phyloP scores from a whole-genome alignment of 106 monocot genomes.

The Dendrobium chrysotoxum region DNA sequence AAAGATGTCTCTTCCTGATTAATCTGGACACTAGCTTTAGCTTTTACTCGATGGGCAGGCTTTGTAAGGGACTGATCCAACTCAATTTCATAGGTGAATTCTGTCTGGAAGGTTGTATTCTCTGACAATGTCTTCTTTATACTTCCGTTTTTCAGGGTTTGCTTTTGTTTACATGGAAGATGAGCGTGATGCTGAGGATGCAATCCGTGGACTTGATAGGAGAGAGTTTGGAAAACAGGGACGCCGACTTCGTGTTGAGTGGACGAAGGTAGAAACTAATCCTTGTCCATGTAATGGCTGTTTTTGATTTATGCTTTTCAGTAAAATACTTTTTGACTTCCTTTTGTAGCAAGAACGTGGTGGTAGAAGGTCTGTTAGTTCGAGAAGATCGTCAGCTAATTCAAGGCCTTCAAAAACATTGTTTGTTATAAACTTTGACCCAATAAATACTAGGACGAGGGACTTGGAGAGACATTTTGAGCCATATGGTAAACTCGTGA shows the following conservation, averaged over 20 bases:
- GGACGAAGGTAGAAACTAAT: conserved; percentile 65
- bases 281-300: background rate
- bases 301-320: background rate
- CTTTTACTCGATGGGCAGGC: conserved; percentile 15
- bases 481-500: conserved; percentile 77
- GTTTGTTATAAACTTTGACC: conserved; percentile 98
- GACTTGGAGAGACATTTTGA: conserved; percentile 98
- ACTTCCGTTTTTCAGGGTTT: conserved; percentile 53
- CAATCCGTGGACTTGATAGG: conserved; percentile 80
- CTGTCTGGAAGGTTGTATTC: background rate
- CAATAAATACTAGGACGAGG: conserved; percentile 64
- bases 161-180: conserved; percentile 99
- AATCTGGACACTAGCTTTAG: conserved; percentile 41
- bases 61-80: conserved; percentile 1
- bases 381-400: conserved; percentile 56
- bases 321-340: background rate
- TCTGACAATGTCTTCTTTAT: background rate
- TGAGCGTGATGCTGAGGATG: conserved; percentile 95
- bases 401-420: conserved; percentile 79
- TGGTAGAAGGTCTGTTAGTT: conserved; percentile 51
- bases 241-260: conserved; percentile 83
- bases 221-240: conserved; percentile 87
- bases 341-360: conserved; percentile 58
- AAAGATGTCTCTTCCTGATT: conserved; percentile 83
- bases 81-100: background rate